Conservation (phyloP, 2,329 filamentous ascomycete genomes). For the Aspergillus luchuensis region DNA sequence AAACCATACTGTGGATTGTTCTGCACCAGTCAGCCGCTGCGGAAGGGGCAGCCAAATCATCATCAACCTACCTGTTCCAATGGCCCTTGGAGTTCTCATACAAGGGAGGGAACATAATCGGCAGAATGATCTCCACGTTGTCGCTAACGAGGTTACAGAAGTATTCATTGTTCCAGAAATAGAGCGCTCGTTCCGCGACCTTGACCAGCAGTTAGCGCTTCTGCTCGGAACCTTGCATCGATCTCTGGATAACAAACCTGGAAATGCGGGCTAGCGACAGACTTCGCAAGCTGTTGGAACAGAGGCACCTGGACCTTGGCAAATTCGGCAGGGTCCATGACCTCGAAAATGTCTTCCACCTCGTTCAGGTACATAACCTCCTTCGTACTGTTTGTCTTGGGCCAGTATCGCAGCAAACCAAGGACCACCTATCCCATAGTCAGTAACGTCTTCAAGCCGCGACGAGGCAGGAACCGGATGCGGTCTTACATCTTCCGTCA, state of each 20-base stretch:
- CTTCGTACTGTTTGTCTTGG: conserved; percentile 98
- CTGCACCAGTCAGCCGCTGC: conserved; percentile 53
- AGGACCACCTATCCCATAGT: conserved; percentile 71
- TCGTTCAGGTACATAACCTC: conserved; percentile 99
- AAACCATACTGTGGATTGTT: conserved; percentile 99
- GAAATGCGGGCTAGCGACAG: conserved; percentile 96
- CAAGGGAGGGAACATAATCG: conserved; percentile 98
- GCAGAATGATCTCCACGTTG: conserved; percentile 96
- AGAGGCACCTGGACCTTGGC: conserved; percentile 97
- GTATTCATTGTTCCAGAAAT: conserved; percentile 99
- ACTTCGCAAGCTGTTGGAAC: conserved; percentile 96
- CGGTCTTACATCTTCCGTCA: conserved; percentile 84
- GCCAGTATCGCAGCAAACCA: conserved; percentile 94
- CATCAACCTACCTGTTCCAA: conserved; percentile 80
- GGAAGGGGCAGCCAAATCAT: neutral
- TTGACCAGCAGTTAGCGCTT: conserved; percentile 33
- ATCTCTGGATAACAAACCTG: conserved; percentile 57
- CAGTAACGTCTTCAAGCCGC: conserved; percentile 13
- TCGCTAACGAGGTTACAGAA: conserved; percentile 99
- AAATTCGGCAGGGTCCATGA: conserved; percentile 98
- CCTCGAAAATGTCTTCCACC: conserved; percentile 98
- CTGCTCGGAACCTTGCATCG: neutral
- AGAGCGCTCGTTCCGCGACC: conserved; percentile 93
- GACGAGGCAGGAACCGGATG: neutral
- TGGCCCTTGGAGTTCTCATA: conserved; percentile 99